Base-by-base conservation (phyloP, 1,284 basidiomycete genomes). In the Athelia psychrophila region DNA sequence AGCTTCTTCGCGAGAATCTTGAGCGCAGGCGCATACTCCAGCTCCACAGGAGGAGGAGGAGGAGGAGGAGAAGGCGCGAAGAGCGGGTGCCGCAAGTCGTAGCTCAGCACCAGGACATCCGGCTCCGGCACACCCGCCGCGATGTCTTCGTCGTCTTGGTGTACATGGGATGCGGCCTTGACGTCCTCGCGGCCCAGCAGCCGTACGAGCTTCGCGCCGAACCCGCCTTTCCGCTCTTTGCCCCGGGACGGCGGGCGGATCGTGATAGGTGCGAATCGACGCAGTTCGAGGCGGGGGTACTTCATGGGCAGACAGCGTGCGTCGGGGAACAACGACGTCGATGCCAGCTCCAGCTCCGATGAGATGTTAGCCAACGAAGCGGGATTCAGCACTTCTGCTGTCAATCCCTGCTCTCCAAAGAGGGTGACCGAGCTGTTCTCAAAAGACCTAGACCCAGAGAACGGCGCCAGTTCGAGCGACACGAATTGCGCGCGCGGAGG, bases 51-150 rank as follows among this genome's bases (percentile, higher is more conserved):
- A 45, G 48, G 24, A 6, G 5, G 22, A 38, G 16, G 30, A 57
- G 52, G 30, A 69, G 58, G 35, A 58, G 22, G 3, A 44, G 16
- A 4, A 58, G 47, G 5, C 60, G 24, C 5, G 49, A 74, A 75
- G 53, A 77, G 63, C 0, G 74, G 67, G 56, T 72, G 58, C 3
- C 74, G 76, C 23, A 80, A 61, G 54, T 75, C 71, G 67, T 77
- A 80, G 50, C 76, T 69, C 23, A 82, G 51, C 25, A 77, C 53
- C 44, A 80, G 66, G 12, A 79, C 69, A 15, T 74, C 64, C 15
- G 68, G 56, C 20, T 42, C 38, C 9, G 38, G 20, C n/a, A 22
- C 9, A 22, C 20, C 9, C 8, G 16, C 38, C n/a, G 38, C n/a
- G n/a, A 9, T 9, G n/a, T 42, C 20, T 42, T 18, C n/a, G 38